These are phyloP conservation scores for Ganoderma sinense DNA, from an alignment of 1,284 basidiomycete species.

Conservation along the genomic window DNA sequence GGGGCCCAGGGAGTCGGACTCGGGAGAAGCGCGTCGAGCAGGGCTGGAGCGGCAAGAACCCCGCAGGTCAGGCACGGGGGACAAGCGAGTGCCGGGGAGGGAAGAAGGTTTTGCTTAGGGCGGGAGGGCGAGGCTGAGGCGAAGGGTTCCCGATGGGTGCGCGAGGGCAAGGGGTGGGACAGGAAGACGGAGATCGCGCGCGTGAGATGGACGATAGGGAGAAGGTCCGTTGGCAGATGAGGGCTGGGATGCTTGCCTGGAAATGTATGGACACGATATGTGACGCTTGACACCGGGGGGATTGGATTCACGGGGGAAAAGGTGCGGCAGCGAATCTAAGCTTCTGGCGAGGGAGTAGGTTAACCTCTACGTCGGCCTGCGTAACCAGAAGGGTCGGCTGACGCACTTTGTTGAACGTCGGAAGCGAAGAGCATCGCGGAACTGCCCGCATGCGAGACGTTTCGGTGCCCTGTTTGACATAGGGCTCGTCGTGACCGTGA, in stretches of 20 bases:
- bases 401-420: background rate
- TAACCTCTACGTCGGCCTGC: background rate
- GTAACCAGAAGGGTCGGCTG: background rate
- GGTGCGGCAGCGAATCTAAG: background rate
- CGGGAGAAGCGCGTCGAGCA: too few relatives aligned
- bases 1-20: background rate
- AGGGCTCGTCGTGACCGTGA: background rate
- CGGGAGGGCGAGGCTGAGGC: background rate
- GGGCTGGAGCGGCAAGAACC: background rate
- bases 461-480: background rate
- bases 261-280: background rate
- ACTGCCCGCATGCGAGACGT: background rate
- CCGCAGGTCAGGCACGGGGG: slow-evolving; percentile 2
- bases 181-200: slow-evolving; percentile 1
- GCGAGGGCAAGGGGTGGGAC: slow-evolving; percentile 3
- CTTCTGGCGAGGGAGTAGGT: background rate
- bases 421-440: background rate
- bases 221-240: background rate
- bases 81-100: slow-evolving; percentile 1
- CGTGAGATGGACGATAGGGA: background rate
- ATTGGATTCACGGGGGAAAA: background rate
- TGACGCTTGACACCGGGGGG: background rate
- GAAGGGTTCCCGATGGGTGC: background rate
- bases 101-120: background rate
- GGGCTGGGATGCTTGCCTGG: background rate